Evolutionary conservation across 2,329 filamentous ascomycete genomes (phyloP).

Genomic region (Claviceps digitariae): DNA sequence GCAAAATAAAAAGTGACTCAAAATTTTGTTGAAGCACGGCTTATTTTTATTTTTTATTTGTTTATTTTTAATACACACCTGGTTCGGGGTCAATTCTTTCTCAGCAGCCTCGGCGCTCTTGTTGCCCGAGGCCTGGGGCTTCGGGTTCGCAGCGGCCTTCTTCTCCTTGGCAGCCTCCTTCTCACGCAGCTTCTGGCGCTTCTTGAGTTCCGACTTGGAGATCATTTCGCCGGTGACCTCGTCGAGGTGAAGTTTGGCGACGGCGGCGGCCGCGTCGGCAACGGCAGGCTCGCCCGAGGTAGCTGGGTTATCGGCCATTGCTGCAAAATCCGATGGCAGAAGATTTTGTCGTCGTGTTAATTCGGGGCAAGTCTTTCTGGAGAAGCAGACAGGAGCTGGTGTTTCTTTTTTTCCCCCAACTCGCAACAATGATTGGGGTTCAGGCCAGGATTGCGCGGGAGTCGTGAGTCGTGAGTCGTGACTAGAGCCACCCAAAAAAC

Average conservation of each 20-base stretch:
- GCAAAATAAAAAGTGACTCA: not conserved
- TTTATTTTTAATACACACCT: constrained; percentile 17
- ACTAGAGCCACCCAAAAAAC: no score
- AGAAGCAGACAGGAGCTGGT: no score
- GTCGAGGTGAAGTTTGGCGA: constrained; percentile 71
- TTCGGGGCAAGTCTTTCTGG: no score
- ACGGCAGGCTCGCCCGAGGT: constrained; percentile 24
- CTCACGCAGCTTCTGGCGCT: constrained; percentile 81
- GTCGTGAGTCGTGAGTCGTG: no score
- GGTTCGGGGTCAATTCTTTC: constrained; percentile 43
- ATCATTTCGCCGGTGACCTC: constrained; percentile 82
- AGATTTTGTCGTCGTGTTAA: no score
- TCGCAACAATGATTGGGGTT: no score
- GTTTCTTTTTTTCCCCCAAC: no score
- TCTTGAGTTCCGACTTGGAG: constrained; percentile 86
- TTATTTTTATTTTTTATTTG: not conserved
- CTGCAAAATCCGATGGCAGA: not conserved
- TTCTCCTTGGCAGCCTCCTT: constrained; percentile 79
- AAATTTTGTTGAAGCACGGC: no score
- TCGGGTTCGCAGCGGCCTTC: constrained; percentile 62
- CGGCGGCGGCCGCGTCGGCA: constrained; percentile 38
- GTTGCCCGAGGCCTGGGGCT: constrained; percentile 40
- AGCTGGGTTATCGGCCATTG: constrained; percentile 21
- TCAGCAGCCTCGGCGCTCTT: constrained; percentile 48
- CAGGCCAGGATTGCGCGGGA: no score